Conservation (phyloP, 164 flowering plant genomes). For the Amborella trichopoda region DNA sequence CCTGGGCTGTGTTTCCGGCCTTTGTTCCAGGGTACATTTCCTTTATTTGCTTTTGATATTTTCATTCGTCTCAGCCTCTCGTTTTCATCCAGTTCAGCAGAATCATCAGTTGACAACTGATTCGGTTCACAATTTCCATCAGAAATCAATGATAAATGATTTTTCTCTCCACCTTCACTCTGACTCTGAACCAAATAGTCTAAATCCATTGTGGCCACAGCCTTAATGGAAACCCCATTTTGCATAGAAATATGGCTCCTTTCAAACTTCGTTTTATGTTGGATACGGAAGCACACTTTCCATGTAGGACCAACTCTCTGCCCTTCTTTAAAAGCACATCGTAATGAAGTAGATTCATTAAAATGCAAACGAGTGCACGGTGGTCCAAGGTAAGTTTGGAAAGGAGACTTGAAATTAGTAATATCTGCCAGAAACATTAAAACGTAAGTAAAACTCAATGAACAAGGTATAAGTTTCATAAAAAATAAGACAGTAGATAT, state of each 20-base stretch:
- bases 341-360: too few relatives aligned
- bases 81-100: slow-evolving; percentile 33
- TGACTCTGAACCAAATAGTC: slow-evolving; percentile 14
- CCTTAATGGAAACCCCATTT: slow-evolving; percentile 23
- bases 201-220: slow-evolving; percentile 59
- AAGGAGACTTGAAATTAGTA: too few relatives aligned
- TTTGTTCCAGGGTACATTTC: slow-evolving; percentile 90
- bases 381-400: too few relatives aligned
- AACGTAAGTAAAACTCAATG: too few relatives aligned
- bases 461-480: too few relatives aligned
- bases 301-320: slow-evolving; percentile 15
- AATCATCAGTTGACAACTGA: slow-evolving; percentile 21
- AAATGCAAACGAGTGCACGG: too few relatives aligned
- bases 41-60: slow-evolving; percentile 91
- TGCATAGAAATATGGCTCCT: slow-evolving; percentile 10
- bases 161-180: slow-evolving; percentile 13
- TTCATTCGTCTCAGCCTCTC: slow-evolving; percentile 68
- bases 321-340: too few relatives aligned
- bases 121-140: slow-evolving; percentile 8
- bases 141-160: slow-evolving; percentile 8
- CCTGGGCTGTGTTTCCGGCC: slow-evolving; percentile 95
- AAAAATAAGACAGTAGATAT: too few relatives aligned
- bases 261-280: slow-evolving; percentile 14
- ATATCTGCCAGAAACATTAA: too few relatives aligned
- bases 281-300: slow-evolving; percentile 19